These are phyloP conservation scores for Psilocybe azurescens DNA, from an alignment of 768 basidiomycete genomes.

Conservation along the genomic window DNA sequence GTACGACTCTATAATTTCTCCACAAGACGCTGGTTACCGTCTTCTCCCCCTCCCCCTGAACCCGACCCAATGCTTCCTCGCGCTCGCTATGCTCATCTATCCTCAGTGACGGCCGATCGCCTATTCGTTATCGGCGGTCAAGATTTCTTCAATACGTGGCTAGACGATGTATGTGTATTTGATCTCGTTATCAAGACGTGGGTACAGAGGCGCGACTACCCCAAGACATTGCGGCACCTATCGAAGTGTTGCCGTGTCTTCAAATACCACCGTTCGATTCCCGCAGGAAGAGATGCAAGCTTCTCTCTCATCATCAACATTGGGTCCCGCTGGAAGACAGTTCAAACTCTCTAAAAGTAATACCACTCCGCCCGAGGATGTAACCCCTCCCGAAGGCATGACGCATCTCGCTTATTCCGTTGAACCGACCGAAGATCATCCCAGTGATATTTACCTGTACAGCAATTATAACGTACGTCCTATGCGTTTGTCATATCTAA, in stretches of 20 bases:
- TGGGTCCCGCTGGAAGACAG: conserved; percentile 62
- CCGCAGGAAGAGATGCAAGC: conserved; percentile 63
- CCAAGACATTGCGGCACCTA: conserved; percentile 97
- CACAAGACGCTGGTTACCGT: conserved; percentile 73
- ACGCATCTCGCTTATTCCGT: conserved; percentile 81
- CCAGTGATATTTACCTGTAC: conserved; percentile 89
- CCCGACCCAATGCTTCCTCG: conserved; percentile 67
- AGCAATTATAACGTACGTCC: conserved; percentile 91
- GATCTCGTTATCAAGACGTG: conserved; percentile 77
- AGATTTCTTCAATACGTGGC: conserved; percentile 91
- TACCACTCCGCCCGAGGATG: conserved; percentile 45
- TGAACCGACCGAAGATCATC: conserved; percentile 71
- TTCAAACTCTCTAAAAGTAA: conserved; percentile 55
- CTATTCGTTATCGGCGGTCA: conserved; percentile 96
- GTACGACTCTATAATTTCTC: conserved; percentile 87
- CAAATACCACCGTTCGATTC: conserved; percentile 67
- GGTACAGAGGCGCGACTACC: conserved; percentile 79
- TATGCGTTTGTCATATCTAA: conserved; percentile 2
- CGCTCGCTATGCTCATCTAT: conserved; percentile 94
- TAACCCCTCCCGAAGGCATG: conserved; percentile 63
- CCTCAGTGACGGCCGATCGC: conserved; percentile 81
- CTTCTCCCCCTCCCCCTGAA: conserved; percentile 37
- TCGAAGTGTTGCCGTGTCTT: conserved; percentile 88
- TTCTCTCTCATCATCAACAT: conserved; percentile 42
- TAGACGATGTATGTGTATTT: conserved; percentile 91